Conservation (phyloP, 805 yeast species). For the Zygoascus biomembranicola region DNA sequence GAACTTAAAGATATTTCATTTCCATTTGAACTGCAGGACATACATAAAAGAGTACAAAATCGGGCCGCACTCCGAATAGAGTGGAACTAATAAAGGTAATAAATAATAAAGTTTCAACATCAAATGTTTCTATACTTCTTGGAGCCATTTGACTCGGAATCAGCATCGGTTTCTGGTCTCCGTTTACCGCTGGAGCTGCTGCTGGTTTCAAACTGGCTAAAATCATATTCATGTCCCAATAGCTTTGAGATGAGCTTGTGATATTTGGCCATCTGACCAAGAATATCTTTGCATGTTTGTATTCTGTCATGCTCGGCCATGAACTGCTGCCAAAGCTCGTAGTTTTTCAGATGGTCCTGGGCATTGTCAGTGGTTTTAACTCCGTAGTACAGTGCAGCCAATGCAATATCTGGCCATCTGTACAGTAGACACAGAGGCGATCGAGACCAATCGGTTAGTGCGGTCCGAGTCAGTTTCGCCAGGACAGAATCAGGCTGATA, state of each 20-base stretch:
- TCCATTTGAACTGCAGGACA: too few relatives aligned
- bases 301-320: background rate
- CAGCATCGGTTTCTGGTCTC: background rate
- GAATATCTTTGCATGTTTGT: background rate
- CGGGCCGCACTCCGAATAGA: too few relatives aligned
- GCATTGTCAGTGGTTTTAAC: background rate
- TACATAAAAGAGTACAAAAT: too few relatives aligned
- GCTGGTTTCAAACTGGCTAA: background rate
- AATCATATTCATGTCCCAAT: background rate
- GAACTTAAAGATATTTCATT: too few relatives aligned
- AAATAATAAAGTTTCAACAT: background rate
- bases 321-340: background rate
- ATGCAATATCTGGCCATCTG: constrained; percentile 19
- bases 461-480: background rate
- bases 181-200: background rate
- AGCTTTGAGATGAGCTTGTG: background rate
- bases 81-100: too few relatives aligned
- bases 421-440: constrained; percentile 28
- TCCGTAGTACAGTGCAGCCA: constrained; percentile 28
- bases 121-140: background rate
- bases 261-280: background rate
- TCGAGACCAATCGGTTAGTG: constrained; percentile 31
- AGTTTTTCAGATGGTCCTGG: background rate
- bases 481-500: background rate
- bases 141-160: background rate